Evolutionary conservation across 148 eudicot genomes (phyloP), one percentile per base, ranked within the genome.

Genomic region (Camellia granthamiana): DNA sequence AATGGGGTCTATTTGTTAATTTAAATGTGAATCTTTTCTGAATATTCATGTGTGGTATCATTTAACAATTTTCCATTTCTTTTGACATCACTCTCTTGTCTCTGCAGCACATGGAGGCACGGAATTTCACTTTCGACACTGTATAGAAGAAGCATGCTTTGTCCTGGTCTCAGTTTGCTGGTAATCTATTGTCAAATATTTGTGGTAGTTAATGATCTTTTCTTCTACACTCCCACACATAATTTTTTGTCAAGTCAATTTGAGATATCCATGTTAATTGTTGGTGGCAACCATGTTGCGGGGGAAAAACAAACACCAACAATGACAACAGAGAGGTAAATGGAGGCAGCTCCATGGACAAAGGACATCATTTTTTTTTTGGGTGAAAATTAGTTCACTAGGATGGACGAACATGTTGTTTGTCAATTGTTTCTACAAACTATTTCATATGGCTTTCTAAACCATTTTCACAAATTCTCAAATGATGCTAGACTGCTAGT

Each of bases 101-200:
- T 77, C 42, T 86, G 89, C 91, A 96, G 99, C 83, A 96, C 99
- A 49, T 92, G 97, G 97, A 92, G 88, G 87, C 97, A 96, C 83
- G 99, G 99, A 6, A 93, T 96, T 84, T 93, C 99, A 47, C 92
- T 96, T 65, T 87, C 93, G 71, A 93, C 97, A 43, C 90, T 96
- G 7, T 96, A 96, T 72, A 87, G 98, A 81, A 96, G 96, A 84
- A 96, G 97, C 90, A 71, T 83, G 85, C 86, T 92, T 23, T 92
- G 91, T 82, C 90, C 93, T 78, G 99, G 99, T 58, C 88, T 84
- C 52, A 90, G 97, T 77, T 83, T 96, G 82, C 93, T 96, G 99
- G 99, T 96, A 93, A 42, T 11, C 60, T 76, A 69, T 79, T 13
- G 77, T 59, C 18, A 16, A 7, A 73, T 52, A 12, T 12, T 23